A percentile compares a stretch with the other conserved stretches of the same genome.
phyloP scores from a whole-genome alignment of 2,329 filamentous ascomycete genomes.

The Phaeophleospora eucalypticola region DNA sequence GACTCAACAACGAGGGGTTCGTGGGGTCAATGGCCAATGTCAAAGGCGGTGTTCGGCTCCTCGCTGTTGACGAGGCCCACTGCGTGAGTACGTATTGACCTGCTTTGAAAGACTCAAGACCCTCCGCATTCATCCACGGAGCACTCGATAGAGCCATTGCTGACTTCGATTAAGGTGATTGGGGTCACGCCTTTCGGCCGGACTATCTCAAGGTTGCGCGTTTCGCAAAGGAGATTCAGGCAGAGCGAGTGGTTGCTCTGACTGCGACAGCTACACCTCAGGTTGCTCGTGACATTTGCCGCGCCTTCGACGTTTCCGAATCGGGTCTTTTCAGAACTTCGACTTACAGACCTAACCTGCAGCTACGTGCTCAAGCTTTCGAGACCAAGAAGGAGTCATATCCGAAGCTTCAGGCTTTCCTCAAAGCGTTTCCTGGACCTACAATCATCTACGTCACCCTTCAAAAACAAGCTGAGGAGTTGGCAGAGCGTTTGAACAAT shows the following conservation, averaged over 20 bases:
- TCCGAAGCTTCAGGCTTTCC: slow-evolving; percentile 45
- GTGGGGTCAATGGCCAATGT: slow-evolving; percentile 53
- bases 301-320: slow-evolving; percentile 49
- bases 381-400: slow-evolving; percentile 44
- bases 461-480: slow-evolving; percentile 61
- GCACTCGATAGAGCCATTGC: no score
- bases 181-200: slow-evolving; percentile 19
- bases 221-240: slow-evolving; percentile 53
- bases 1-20: slow-evolving; percentile 59
- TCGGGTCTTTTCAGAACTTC: slow-evolving; percentile 55
- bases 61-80: slow-evolving; percentile 58
- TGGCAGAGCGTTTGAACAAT: slow-evolving; percentile 64
- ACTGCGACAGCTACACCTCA: slow-evolving; percentile 57
- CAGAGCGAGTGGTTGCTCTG: slow-evolving; percentile 57
- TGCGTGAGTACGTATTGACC: no score
- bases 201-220: slow-evolving; percentile 55
- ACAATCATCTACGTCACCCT: slow-evolving; percentile 60
- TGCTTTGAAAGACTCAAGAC: no score
- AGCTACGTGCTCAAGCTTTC: slow-evolving; percentile 49
- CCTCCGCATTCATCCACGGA: no score
- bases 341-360: slow-evolving; percentile 56
- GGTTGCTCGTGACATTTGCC: slow-evolving; percentile 54
- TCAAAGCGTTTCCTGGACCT: slow-evolving; percentile 50
- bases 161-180: no score
- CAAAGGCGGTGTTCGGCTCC: slow-evolving; percentile 52